These are phyloP conservation scores for Cyclotella kingstonii DNA, from an alignment of 108 stramenopile species.

Conservation along the genomic window DNA sequence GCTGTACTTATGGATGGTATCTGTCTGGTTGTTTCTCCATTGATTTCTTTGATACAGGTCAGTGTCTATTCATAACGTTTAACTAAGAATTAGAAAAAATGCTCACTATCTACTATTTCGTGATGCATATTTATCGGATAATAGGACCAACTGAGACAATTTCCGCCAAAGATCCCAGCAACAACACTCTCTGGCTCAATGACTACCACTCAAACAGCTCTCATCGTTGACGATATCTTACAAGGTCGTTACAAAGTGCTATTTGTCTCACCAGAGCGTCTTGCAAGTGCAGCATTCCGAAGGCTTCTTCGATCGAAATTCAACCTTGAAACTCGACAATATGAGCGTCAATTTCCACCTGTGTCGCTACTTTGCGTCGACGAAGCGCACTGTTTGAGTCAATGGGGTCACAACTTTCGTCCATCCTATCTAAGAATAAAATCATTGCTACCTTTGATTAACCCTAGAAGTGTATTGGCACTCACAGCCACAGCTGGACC, in stretches of 20 bases:
- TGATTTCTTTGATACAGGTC: conserved; percentile 93
- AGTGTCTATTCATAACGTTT: background rate
- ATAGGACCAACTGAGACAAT: conserved; percentile 80
- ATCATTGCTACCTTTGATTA: conserved; percentile 58
- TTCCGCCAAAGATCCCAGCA: conserved; percentile 85
- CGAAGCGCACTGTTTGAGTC: conserved; percentile 85
- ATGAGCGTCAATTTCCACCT: conserved; percentile 67
- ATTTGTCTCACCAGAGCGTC: conserved; percentile 91
- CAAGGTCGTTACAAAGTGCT: conserved; percentile 78
- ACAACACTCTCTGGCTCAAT: conserved; percentile 79
- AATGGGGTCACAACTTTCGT: conserved; percentile 99
- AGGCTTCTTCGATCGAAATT: conserved; percentile 74
- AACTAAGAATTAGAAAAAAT: background rate
- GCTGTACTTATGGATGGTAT: conserved; percentile 88
- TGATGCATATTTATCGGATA: background rate
- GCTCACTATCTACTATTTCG: too few species aligned
- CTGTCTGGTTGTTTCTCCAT: conserved; percentile 94
- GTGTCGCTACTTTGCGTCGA: conserved; percentile 94
- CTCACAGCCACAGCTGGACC: conserved; percentile 93
- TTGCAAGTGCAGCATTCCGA: conserved; percentile 87
- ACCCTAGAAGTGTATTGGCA: conserved; percentile 81
- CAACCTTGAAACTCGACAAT: conserved; percentile 62
- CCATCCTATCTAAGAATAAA: conserved; percentile 85
- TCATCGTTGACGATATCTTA: conserved; percentile 79
- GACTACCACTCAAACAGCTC: conserved; percentile 63